A percentile compares a stretch with the other conserved stretches of the same genome.
Conservation (phyloP, 768 basidiomycete species). For the Postia placenta region DNA sequence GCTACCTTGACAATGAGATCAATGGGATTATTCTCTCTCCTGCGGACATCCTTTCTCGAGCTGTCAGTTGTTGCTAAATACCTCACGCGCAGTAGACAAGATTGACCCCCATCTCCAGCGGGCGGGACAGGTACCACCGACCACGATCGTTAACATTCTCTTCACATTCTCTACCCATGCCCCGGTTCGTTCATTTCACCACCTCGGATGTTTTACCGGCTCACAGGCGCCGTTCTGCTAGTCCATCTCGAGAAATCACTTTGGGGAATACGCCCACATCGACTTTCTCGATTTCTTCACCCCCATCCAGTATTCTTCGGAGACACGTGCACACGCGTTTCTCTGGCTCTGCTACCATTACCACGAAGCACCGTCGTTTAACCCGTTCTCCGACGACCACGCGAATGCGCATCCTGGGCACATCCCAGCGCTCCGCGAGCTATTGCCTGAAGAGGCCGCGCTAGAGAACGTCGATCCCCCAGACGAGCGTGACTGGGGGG, state of each 20-base stretch:
- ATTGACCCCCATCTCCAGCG: constrained; percentile 21
- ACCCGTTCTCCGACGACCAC: constrained; percentile 33
- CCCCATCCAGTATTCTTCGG: constrained; percentile 32
- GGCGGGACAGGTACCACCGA: constrained; percentile 51
- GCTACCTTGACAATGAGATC: constrained; percentile 41
- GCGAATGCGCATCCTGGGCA: constrained; percentile 20
- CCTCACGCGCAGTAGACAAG: not conserved
- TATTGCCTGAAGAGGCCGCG: constrained; percentile 27
- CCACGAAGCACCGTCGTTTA: constrained; percentile 31
- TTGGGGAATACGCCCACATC: constrained; percentile 22
- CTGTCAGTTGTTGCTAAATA: constrained; percentile 35
- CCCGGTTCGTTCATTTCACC: constrained; percentile 21
- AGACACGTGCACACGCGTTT: constrained; percentile 38
- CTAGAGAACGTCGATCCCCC: constrained; percentile 39
- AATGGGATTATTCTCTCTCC: constrained; percentile 45
- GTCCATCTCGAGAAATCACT: constrained; percentile 32
- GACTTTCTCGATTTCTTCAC: constrained; percentile 40
- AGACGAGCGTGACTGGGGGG: constrained; percentile 35
- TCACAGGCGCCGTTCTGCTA: constrained; percentile 5
- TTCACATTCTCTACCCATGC: constrained; percentile 61
- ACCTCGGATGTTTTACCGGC: not conserved
- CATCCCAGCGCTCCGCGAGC: constrained; percentile 21
- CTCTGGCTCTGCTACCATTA: constrained; percentile 44
- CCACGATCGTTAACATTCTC: constrained; percentile 63
- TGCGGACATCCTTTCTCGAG: constrained; percentile 46